Evolutionary conservation across 2,329 filamentous ascomycete genomes (phyloP), one percentile per base, ranked within the genome.

Genomic region (Ascomycota sp.): DNA sequence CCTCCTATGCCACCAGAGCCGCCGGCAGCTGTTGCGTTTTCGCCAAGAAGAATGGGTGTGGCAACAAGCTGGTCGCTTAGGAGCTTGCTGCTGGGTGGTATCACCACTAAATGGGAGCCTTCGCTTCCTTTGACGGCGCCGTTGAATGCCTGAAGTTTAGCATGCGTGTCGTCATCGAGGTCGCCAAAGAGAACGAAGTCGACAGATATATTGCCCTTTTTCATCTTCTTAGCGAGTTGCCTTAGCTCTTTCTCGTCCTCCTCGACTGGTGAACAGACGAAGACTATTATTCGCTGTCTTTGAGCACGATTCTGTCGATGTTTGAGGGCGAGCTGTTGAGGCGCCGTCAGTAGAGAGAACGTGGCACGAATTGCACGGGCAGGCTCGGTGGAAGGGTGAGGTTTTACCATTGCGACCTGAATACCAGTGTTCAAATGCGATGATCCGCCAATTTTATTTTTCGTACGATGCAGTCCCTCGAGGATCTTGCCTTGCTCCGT

Each of bases 281-380:
- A 93, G 39, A 91, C 83, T 57, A 98, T 78, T 64, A 98, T 92
- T 44, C 89, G 79, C 65, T 92, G 84, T 46, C 82, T 74, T 59
- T 95, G 89, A 33, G 81, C 82, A 58, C 92, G 92, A 62, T 98
- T 95, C 60, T 92, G 84, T 48, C 89, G 76, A 60, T 98, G 89
- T 62, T 95, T 95, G 47, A 98, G 68, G 29, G 89, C 89, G 47
- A 98, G 70, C 84, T 93, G 50, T 29, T 30, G n/a, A 36, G 16
- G n/a, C 16, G 7, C 30, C 26, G 37, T 47, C 33, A 53, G 47
- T 44, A 12, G 44, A 39, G 25, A 9, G 7, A 9, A 9, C 26
- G 27, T 2, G 11, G n/a, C n/a, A n/a, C n/a, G n/a, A n/a, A n/a
- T n/a, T n/a, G n/a, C n/a, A n/a, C n/a, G n/a, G n/a, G n/a, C n/a